Conservation (phyloP, 148 eudicot species). For the Linanthus parryae region DNA sequence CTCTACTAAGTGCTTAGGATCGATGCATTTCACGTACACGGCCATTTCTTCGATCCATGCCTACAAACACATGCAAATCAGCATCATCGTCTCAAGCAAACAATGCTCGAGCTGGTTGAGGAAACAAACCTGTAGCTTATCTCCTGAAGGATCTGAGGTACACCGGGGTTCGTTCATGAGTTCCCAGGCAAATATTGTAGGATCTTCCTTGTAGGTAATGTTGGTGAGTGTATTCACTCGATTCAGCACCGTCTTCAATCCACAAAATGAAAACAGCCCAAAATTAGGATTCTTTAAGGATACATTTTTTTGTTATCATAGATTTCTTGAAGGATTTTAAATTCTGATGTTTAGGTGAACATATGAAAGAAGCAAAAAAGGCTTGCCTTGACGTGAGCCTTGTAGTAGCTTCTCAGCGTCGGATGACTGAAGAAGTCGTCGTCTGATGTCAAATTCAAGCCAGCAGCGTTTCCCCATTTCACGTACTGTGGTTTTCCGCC, state of each 20-base stretch:
- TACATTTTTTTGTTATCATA: neutral
- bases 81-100: neutral
- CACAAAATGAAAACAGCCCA: neutral
- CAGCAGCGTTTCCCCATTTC: constrained; percentile 85
- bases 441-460: constrained; percentile 52
- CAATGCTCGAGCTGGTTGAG: neutral
- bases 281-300: neutral
- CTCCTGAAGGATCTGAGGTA: constrained; percentile 66
- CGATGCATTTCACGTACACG: constrained; percentile 65
- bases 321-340: neutral
- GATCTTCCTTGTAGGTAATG: constrained; percentile 84
- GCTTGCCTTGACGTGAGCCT: constrained; percentile 64
- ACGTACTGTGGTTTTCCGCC: constrained; percentile 93
- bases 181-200: constrained; percentile 90
- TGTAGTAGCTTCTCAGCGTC: constrained; percentile 60
- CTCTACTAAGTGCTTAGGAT: constrained; percentile 72
- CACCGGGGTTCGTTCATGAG: constrained; percentile 82
- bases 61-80: constrained; percentile 21
- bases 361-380: constrained; percentile 1
- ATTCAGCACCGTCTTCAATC: constrained; percentile 57
- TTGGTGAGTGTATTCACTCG: constrained; percentile 71
- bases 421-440: constrained; percentile 77
- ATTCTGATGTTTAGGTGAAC: neutral
- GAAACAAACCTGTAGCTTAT: constrained; percentile 54
- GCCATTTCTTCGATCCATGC: constrained; percentile 94